These are phyloP conservation scores for Candida hungchunana DNA, from an alignment of 805 yeast species.

Conservation along the genomic window DNA sequence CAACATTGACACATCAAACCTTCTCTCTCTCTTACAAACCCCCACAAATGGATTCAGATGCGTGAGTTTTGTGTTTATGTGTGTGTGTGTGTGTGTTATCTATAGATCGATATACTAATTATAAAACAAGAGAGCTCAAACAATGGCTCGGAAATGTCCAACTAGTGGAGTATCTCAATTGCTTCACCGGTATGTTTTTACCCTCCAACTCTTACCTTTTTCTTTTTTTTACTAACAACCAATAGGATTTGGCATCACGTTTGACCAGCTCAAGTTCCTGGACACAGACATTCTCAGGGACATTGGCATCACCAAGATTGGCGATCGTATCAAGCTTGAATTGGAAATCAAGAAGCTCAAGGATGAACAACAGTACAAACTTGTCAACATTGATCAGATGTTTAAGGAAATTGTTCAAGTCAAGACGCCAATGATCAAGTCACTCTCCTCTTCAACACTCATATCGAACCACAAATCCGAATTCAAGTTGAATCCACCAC, in stretches of 20 bases:
- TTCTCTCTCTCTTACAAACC: no score
- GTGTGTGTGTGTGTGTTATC: not conserved
- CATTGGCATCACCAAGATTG: conserved; percentile 70
- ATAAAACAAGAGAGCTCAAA: conserved; percentile 5
- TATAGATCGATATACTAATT: no score
- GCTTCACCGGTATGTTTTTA: conserved; percentile 9
- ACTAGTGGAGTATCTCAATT: conserved; percentile 7
- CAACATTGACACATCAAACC: no score
- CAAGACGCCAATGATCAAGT: conserved; percentile 4
- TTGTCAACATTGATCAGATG: conserved; percentile 15
- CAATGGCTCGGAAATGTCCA: conserved; percentile 11
- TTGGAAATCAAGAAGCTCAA: conserved; percentile 47
- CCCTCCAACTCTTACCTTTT: not conserved
- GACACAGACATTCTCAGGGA: conserved; percentile 65
- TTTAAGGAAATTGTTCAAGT: conserved; percentile 10
- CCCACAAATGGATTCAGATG: not conserved
- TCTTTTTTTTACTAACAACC: not conserved
- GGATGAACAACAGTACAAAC: conserved; percentile 10
- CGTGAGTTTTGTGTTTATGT: not conserved
- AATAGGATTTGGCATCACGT: conserved; percentile 14
- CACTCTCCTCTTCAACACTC: conserved; percentile 8
- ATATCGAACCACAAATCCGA: conserved; percentile 14
- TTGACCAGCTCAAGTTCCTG: conserved; percentile 28
- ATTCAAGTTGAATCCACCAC: conserved; percentile 20
- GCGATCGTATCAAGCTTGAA: conserved; percentile 74